phyloP scores from a whole-genome alignment of 2,329 filamentous ascomycete genomes.

The Berkeleyomyces basicola region DNA sequence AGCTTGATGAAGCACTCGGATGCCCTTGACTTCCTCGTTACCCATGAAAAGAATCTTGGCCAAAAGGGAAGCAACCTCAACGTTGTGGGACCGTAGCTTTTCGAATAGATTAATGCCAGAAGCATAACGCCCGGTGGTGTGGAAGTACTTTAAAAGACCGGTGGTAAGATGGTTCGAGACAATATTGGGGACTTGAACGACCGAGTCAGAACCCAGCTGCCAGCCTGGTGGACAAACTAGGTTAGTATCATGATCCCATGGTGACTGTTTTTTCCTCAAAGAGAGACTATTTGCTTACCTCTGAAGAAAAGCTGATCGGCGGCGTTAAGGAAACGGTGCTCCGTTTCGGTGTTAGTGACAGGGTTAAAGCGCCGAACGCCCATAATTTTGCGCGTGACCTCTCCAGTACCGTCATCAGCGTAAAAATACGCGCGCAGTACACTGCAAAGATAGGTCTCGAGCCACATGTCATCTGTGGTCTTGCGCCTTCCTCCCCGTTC shows the following conservation, averaged over 20 bases:
- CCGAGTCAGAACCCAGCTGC: constrained; percentile 89
- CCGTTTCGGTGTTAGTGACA: constrained; percentile 92
- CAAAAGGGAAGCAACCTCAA: constrained; percentile 84
- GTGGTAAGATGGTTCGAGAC: constrained; percentile 91
- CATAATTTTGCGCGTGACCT: constrained; percentile 90
- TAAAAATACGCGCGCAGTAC: constrained; percentile 91
- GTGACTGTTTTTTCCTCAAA: neutral
- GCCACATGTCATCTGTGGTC: constrained; percentile 84
- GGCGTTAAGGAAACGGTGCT: constrained; percentile 87
- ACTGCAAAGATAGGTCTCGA: constrained; percentile 93
- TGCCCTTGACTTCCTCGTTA: constrained; percentile 92
- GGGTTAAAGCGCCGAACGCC: constrained; percentile 96
- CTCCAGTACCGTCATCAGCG: constrained; percentile 85
- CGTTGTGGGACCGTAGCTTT: constrained; percentile 77
- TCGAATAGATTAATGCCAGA: constrained; percentile 97
- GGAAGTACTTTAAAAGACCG: constrained; percentile 87
- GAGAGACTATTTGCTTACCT: constrained; percentile 33
- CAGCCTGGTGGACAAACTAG: constrained; percentile 41
- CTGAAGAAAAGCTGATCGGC: constrained; percentile 91
- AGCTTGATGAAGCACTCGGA: constrained; percentile 72
- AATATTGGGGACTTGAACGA: constrained; percentile 92
- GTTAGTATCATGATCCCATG: constrained; percentile 14
- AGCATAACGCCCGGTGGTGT: constrained; percentile 83
- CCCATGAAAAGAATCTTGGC: constrained; percentile 86
- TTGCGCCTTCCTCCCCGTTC: constrained; percentile 90